Evolutionary conservation across 139 green algal species (phyloP), one percentile per base, ranked within the genome.

Genomic region (Chara braunii): DNA sequence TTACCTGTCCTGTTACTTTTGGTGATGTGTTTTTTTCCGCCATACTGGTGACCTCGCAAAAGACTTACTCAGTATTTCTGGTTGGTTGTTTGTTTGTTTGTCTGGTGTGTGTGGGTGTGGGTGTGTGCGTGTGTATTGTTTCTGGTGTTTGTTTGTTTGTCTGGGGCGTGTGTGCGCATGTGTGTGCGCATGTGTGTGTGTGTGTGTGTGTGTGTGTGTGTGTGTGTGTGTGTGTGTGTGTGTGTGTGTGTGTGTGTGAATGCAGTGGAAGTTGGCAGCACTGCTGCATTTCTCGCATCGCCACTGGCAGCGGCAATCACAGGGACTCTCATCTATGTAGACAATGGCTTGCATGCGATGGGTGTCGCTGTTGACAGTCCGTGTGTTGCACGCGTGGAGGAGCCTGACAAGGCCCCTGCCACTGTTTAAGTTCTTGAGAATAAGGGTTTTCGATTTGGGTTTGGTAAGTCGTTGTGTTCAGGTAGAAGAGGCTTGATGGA

Each of bases 281-380:
- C 58, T 18, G 89, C 93, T 14, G 85, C 89, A 2, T 99, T 99
- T 85, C 82, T 99, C 70, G 65, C 74, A 12, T 97, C 89, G 0
- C 94, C 94, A 0, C 83, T 98, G 26, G 86, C 91, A 1, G 93
- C 84, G 1, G 88, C 89, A 1, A 84, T 94, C 62, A 94, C 87
- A 3, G 86, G 85, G n/a, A 57, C 78, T 29, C 64, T 51, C 18
- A 61, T 95, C 51, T 94, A 88, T 53, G 89, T 95, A 1, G 89
- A 96, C 85, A 95, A 96, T 63, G 91, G 91, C 28, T 79, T 99
- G 18, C 89, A 94, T 72, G 69, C 77, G 57, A 99, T 99, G 93
- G 91, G 85, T 12, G 62, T 97, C 68, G 93, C 90, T 0, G 45
- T 62, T 6, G 85, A 96, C 79, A 83, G 63, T 80, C 84, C 88